These are phyloP conservation scores for Calonectria montana DNA, from an alignment of 2,329 filamentous ascomycete species.

Conservation along the genomic window DNA sequence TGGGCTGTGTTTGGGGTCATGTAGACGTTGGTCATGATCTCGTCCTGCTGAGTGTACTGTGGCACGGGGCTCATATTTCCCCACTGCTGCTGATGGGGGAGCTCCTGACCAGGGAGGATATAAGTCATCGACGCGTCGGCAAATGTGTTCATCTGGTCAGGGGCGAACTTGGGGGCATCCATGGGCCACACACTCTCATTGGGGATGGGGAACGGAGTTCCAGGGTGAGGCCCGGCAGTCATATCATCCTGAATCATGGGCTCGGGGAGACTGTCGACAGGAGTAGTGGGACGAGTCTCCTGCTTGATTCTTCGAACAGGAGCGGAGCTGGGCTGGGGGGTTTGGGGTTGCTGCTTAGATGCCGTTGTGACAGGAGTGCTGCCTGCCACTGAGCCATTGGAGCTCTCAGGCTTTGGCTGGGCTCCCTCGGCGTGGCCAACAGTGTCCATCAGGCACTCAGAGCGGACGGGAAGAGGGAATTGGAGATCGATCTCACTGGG, in stretches of 20 bases:
- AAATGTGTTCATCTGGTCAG: slow-evolving; percentile 50
- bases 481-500: slow-evolving; percentile 53
- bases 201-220: slow-evolving; percentile 55
- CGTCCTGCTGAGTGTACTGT: slow-evolving; percentile 46
- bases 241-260: slow-evolving; percentile 50
- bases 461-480: slow-evolving; percentile 52
- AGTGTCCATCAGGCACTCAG: slow-evolving; percentile 50
- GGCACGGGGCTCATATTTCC: slow-evolving; percentile 38
- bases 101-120: slow-evolving; percentile 45
- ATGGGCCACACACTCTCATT: slow-evolving; percentile 51
- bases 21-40: slow-evolving; percentile 42
- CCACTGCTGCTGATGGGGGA: slow-evolving; percentile 43
- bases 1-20: slow-evolving; percentile 36
- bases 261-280: slow-evolving; percentile 43
- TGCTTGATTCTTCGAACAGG: slow-evolving; percentile 50
- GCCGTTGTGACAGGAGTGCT: slow-evolving; percentile 42
- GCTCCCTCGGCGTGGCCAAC: slow-evolving; percentile 42
- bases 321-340: slow-evolving; percentile 43
- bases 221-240: slow-evolving; percentile 52
- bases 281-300: slow-evolving; percentile 50
- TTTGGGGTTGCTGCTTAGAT: slow-evolving; percentile 44
- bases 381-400: slow-evolving; percentile 8
- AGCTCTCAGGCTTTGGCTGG: slow-evolving; percentile 42
- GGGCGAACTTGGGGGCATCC: slow-evolving; percentile 54
- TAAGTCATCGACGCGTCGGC: slow-evolving; percentile 45